These are phyloP conservation scores for Spiromastix sp. DNA, from an alignment of 2,329 filamentous ascomycete species.

Conservation along the genomic window DNA sequence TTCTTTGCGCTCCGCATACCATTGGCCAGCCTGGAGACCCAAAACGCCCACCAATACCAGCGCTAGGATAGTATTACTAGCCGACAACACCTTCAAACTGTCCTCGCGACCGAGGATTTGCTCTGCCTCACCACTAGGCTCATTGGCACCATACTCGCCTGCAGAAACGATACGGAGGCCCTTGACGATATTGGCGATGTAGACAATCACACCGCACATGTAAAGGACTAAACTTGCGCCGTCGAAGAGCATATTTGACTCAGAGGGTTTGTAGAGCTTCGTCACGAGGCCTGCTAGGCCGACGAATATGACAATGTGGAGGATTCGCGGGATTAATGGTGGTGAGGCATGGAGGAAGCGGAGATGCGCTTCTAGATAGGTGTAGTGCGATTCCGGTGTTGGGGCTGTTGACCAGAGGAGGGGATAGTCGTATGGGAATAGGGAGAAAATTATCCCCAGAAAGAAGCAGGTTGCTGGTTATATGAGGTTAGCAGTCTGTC, in stretches of 20 bases:
- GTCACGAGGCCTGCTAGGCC: constrained; percentile 82
- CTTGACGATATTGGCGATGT: constrained; percentile 94
- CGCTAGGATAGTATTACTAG: constrained; percentile 92
- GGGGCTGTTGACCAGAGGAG: constrained; percentile 36
- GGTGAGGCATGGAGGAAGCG: constrained; percentile 85
- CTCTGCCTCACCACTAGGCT: constrained; percentile 36
- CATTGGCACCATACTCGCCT: constrained; percentile 50
- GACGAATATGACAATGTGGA: constrained; percentile 84
- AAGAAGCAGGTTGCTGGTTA: constrained; percentile 83
- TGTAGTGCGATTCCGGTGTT: constrained; percentile 54
- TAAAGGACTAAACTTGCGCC: constrained; percentile 62
- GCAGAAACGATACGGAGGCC: constrained; percentile 73
- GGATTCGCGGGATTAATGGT: constrained; percentile 81
- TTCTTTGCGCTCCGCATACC: constrained; percentile 96
- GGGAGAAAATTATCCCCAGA: constrained; percentile 92
- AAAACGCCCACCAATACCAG: constrained; percentile 85
- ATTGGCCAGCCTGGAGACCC: constrained; percentile 90
- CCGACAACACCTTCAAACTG: constrained; percentile 77
- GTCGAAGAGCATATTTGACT: constrained; percentile 93
- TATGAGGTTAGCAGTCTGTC: constrained; percentile 4
- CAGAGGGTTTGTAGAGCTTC: constrained; percentile 89
- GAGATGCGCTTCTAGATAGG: constrained; percentile 80
- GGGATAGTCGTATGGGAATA: constrained; percentile 72
- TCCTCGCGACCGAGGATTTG: constrained; percentile 74
- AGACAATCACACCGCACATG: constrained; percentile 81